Conservation (phyloP, 2,329 filamentous ascomycete genomes). For the Hypoxylon sp. region DNA sequence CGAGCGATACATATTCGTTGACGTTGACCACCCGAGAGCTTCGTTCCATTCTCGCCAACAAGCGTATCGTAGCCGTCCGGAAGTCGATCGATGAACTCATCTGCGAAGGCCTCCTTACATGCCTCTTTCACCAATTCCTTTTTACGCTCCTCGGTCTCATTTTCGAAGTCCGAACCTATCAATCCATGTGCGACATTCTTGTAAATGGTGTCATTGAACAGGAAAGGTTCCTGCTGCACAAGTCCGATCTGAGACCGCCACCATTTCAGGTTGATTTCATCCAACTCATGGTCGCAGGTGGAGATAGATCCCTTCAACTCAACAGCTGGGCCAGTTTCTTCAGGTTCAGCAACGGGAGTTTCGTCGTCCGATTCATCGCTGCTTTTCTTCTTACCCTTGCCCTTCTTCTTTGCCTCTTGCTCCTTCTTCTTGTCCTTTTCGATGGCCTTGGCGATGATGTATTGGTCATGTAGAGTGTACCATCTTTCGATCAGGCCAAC, state of each 20-base stretch:
- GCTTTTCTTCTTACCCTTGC: conserved; percentile 50
- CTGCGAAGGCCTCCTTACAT: conserved; percentile 76
- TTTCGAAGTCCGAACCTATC: conserved; percentile 66
- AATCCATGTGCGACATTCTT: conserved; percentile 74
- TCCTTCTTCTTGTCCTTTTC: conserved; percentile 64
- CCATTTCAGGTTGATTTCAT: conserved; percentile 73
- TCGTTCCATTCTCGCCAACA: conserved; percentile 83
- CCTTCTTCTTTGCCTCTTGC: conserved; percentile 58
- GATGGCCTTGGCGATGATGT: conserved; percentile 65
- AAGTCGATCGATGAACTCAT: conserved; percentile 76
- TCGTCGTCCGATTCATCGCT: conserved; percentile 53
- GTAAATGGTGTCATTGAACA: conserved; percentile 76
- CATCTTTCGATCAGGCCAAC: conserved; percentile 79
- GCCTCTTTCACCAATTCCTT: conserved; percentile 73
- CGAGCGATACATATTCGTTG: conserved; percentile 85
- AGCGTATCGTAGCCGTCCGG: conserved; percentile 78
- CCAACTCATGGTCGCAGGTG: conserved; percentile 68
- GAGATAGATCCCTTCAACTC: conserved; percentile 67
- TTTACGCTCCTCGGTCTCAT: conserved; percentile 69
- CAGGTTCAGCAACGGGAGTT: conserved; percentile 41
- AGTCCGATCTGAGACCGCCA: conserved; percentile 75
- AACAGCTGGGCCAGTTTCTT: conserved; percentile 61
- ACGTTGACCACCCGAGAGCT: conserved; percentile 87
- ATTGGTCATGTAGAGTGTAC: conserved; percentile 73
- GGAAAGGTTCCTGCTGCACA: conserved; percentile 77